These are phyloP conservation scores for Paxillus involutus DNA, from an alignment of 768 basidiomycete genomes.

Conservation along the genomic window DNA sequence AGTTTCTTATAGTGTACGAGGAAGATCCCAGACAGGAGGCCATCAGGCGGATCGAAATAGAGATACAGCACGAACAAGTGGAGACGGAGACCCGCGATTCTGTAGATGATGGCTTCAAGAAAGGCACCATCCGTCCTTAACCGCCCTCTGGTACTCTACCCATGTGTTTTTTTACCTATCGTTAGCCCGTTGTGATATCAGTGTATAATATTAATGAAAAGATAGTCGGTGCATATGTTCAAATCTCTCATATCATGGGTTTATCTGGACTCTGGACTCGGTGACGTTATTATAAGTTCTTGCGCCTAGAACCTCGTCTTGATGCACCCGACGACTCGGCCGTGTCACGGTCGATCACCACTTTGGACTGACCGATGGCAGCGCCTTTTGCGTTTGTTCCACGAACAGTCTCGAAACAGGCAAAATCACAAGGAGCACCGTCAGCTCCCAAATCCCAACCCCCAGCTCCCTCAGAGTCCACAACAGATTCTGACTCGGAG, in stretches of 20 bases:
- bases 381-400: constrained; percentile 47
- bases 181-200: no score
- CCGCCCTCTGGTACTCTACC: no score
- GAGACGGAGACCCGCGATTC: not conserved
- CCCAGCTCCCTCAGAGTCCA: constrained; percentile 3
- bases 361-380: constrained; percentile 12
- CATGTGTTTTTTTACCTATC: no score
- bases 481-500: constrained; percentile 6
- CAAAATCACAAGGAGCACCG: constrained; percentile 24
- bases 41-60: not conserved
- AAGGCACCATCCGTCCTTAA: no score
- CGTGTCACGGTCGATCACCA: no score
- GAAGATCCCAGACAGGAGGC: not conserved
- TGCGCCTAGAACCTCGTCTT: no score
- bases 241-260: no score
- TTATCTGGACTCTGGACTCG: no score
- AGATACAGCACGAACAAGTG: not conserved
- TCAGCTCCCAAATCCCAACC: constrained; percentile 5
- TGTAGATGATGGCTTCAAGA: no score
- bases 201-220: no score
- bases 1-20: constrained; percentile 3
- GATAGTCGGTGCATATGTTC: no score
- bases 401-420: constrained; percentile 41
- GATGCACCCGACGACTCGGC: no score
- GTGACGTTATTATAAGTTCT: not conserved